Percentiles rank a stretch among this genome's conserved stretches.
Evolutionary conservation across 148 eudicot genomes (phyloP).

Genomic region (Salicornia ramosissima): DNA sequence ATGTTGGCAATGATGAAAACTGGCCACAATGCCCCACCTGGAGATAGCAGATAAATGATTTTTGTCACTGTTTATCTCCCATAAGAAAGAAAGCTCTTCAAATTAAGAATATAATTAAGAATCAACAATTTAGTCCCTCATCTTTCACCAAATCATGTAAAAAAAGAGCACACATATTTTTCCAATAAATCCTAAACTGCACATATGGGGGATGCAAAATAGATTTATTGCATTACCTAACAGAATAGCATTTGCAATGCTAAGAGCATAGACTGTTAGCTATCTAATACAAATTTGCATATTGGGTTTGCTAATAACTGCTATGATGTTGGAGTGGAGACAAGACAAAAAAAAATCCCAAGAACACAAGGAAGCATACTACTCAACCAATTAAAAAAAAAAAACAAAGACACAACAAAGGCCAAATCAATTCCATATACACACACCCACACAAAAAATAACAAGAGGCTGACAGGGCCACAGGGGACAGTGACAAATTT

Average conservation of each 20-base stretch:
- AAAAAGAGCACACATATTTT: background rate
- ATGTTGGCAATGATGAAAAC: conserved; percentile 81
- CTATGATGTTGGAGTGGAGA: too few relatives aligned
- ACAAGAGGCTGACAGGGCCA: background rate
- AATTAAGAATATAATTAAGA: background rate
- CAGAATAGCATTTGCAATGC: background rate
- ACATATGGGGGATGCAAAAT: too few relatives aligned
- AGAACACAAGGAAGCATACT: too few relatives aligned
- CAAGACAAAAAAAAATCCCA: too few relatives aligned
- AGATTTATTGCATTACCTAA: background rate
- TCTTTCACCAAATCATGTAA: background rate
- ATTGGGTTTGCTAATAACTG: too few relatives aligned
- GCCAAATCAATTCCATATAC: too few relatives aligned
- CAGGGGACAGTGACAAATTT: background rate
- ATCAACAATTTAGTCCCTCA: background rate
- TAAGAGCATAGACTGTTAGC: too few relatives aligned
- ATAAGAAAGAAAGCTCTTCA: background rate
- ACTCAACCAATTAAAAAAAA: too few relatives aligned
- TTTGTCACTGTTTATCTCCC: conserved; percentile 5
- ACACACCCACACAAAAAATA: background rate
- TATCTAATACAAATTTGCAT: too few relatives aligned
- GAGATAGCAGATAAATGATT: conserved; percentile 16
- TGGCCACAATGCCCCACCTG: conserved; percentile 94
- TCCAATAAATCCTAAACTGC: background rate
- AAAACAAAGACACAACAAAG: too few relatives aligned